Evolutionary conservation across 2,329 filamentous ascomycete genomes (phyloP).

Genomic region (Mollisia scopiformis): DNA sequence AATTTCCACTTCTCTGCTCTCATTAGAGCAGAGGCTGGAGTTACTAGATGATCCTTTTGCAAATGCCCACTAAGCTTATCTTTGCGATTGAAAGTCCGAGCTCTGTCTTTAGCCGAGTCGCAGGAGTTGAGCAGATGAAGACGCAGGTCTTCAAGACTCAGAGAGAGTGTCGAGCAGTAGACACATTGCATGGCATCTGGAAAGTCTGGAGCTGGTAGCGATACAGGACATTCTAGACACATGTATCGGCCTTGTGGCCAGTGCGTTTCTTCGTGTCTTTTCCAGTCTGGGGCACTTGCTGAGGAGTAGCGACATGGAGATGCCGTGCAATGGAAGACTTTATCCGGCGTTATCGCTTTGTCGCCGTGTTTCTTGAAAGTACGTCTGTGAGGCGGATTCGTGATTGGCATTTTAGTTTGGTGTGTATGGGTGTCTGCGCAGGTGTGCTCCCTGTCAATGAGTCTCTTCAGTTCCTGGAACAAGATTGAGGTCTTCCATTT

Average conservation of each 20-base stretch:
- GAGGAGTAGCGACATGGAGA: neutral
- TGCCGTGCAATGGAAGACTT: neutral
- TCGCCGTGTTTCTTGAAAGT: neutral
- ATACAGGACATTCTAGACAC: neutral
- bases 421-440: too few relatives aligned
- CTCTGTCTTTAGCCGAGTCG: neutral
- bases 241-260: neutral
- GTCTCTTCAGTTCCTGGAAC: slow-evolving; percentile 1
- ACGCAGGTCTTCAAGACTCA: too few relatives aligned
- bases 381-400: neutral
- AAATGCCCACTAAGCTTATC: neutral
- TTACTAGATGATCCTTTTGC: neutral
- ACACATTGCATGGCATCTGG: neutral
- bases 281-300: neutral
- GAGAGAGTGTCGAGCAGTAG: too few relatives aligned
- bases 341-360: neutral
- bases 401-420: neutral
- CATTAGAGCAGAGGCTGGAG: neutral
- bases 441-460: slow-evolving; percentile 2
- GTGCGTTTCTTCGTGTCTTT: neutral
- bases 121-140: neutral
- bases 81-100: neutral
- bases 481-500: neutral
- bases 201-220: neutral
- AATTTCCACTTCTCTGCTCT: neutral